These are phyloP conservation scores for Suillus paluster DNA, from an alignment of 768 basidiomycete genomes.

Conservation along the genomic window DNA sequence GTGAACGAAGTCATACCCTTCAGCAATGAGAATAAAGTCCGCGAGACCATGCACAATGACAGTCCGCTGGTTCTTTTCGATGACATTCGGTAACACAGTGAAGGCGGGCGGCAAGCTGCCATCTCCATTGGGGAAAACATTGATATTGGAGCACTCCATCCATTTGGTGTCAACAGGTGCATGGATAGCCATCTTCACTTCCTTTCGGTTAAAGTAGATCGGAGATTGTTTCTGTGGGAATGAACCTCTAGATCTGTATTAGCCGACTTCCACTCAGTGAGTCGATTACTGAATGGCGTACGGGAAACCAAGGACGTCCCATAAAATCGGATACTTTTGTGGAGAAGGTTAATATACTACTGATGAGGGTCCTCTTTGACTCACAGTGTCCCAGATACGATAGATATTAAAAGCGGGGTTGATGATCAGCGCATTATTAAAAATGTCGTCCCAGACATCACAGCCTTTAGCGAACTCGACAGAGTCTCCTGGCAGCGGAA, in stretches of 20 bases:
- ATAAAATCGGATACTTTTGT: conserved; percentile 59
- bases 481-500: conserved; percentile 70
- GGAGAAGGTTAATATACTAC: conserved; percentile 5
- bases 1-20: conserved; percentile 50
- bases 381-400: conserved; percentile 72
- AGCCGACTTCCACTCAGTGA: background rate
- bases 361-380: conserved; percentile 10
- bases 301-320: conserved; percentile 85
- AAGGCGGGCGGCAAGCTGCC: conserved; percentile 62
- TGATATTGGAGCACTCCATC: conserved; percentile 60
- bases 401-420: conserved; percentile 83
- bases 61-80: conserved; percentile 70
- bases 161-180: conserved; percentile 64
- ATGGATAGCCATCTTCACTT: conserved; percentile 70
- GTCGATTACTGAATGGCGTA: conserved; percentile 32
- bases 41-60: conserved; percentile 75
- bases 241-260: conserved; percentile 47
- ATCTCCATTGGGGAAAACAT: conserved; percentile 69
- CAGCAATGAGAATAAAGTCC: conserved; percentile 74
- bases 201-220: conserved; percentile 68
- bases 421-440: conserved; percentile 58
- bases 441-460: conserved; percentile 69
- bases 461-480: conserved; percentile 53
- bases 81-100: conserved; percentile 71
- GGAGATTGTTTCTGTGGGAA: conserved; percentile 61